These are phyloP conservation scores for Nannizzia gypsea DNA, from an alignment of 2,329 filamentous ascomycete species.

Conservation along the genomic window DNA sequence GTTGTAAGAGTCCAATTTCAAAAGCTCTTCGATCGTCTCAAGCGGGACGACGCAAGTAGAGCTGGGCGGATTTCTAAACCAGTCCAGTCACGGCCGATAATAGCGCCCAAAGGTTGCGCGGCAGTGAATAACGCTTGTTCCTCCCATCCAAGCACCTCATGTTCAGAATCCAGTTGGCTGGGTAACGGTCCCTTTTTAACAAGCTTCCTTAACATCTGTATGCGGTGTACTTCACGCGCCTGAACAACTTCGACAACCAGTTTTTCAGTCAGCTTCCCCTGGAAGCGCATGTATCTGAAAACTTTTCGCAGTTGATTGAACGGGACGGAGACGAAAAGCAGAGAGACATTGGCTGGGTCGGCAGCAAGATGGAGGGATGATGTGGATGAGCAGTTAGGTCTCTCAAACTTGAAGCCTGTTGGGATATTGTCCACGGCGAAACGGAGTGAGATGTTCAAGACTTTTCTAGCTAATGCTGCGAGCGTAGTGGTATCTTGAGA, in stretches of 20 bases:
- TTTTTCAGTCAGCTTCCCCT: constrained; percentile 11
- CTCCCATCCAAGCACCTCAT: neutral
- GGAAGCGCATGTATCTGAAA: constrained; percentile 15
- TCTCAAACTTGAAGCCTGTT: constrained; percentile 19
- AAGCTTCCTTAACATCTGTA: neutral
- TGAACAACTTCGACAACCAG: constrained; percentile 18
- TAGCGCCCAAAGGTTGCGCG: neutral
- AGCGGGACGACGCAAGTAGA: neutral
- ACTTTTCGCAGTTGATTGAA: constrained; percentile 17
- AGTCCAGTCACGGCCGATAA: neutral
- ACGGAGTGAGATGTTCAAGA: constrained; percentile 16
- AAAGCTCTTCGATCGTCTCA: neutral
- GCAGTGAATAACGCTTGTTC: neutral
- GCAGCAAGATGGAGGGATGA: constrained; percentile 8
- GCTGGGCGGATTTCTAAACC: neutral
- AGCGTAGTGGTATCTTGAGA: constrained; percentile 7
- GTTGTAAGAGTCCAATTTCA: neutral
- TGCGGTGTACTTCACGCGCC: constrained; percentile 23
- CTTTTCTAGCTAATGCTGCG: constrained; percentile 10
- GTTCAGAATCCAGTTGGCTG: neutral
- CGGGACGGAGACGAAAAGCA: constrained; percentile 21
- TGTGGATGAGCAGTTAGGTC: constrained; percentile 13
- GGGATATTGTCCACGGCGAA: constrained; percentile 18
- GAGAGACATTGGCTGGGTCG: constrained; percentile 15
- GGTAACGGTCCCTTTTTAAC: neutral